Evolutionary conservation across 2,329 filamentous ascomycete genomes (phyloP).

Genomic region (Pseudohalonectria lignicola): DNA sequence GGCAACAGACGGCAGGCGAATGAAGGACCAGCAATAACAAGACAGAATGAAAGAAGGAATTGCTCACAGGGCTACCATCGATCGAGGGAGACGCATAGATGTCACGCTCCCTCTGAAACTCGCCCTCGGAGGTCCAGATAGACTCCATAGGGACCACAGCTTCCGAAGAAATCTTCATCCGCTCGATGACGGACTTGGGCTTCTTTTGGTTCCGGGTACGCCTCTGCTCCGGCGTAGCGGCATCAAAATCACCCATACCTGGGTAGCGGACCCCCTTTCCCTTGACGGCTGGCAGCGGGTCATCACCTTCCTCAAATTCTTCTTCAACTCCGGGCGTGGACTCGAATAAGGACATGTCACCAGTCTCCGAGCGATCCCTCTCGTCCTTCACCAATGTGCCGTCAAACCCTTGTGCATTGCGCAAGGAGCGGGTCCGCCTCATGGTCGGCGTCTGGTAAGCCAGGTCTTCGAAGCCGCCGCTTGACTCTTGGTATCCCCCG

Average conservation of each 20-base stretch:
- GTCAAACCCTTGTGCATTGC: conserved; percentile 14
- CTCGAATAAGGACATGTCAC: conserved; percentile 14
- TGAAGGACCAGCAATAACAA: no score
- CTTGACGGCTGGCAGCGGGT: conserved; percentile 25
- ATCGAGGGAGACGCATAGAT: conserved; percentile 50
- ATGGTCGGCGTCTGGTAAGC: conserved; percentile 12
- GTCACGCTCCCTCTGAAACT: conserved; percentile 39
- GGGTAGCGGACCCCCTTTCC: conserved; percentile 67
- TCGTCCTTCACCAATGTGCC: conserved; percentile 17
- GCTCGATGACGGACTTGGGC: conserved; percentile 55
- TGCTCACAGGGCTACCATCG: conserved; percentile 39
- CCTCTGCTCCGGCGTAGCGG: conserved; percentile 62
- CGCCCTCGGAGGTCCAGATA: conserved; percentile 45
- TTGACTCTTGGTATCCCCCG: no score
- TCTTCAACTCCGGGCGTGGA: conserved; percentile 15
- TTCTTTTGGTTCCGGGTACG: conserved; percentile 72
- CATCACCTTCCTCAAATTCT: no score
- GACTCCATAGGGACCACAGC: conserved; percentile 53
- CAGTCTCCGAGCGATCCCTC: conserved; percentile 12
- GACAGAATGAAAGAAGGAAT: no score
- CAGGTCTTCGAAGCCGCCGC: no score
- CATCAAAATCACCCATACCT: conserved; percentile 74
- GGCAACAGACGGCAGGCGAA: no score
- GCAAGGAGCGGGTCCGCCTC: conserved; percentile 9
- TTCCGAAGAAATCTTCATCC: conserved; percentile 53